phyloP scores from a whole-genome alignment of 2,329 filamentous ascomycete genomes.

The Neocatenulostroma microsporum region DNA sequence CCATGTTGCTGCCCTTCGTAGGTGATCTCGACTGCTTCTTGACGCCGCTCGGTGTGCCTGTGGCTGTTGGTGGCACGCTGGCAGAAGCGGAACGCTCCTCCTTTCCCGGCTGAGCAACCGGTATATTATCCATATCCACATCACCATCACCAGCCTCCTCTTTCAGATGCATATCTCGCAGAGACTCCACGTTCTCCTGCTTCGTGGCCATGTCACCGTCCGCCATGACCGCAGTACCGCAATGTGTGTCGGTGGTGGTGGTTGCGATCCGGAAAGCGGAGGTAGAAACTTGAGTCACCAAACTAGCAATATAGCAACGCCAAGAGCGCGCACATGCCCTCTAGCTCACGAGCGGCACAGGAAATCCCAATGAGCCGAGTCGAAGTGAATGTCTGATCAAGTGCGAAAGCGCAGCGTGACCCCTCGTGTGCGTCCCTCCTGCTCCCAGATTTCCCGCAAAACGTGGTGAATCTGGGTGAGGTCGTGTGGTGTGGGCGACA shows the following conservation, averaged over 20 bases:
- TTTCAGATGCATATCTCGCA: conserved; percentile 40
- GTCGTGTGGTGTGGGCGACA: no score
- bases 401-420: no score
- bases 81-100: conserved; percentile 17
- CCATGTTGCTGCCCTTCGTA: conserved; percentile 19
- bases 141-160: conserved; percentile 27
- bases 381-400: no score
- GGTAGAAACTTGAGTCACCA: conserved; percentile 11
- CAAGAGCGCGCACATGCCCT: conserved; percentile 12
- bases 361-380: no score
- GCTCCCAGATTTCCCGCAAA: no score
- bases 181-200: conserved; percentile 33
- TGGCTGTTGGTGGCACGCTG: conserved; percentile 11
- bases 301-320: neutral
- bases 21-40: conserved; percentile 22
- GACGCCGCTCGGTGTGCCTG: conserved; percentile 13
- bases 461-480: no score
- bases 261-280: conserved; percentile 11
- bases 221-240: conserved; percentile 36
- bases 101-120: conserved; percentile 15
- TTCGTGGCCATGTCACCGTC: conserved; percentile 30
- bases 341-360: conserved; percentile 1
- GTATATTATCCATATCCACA: conserved; percentile 23
- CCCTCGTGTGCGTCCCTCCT: no score
- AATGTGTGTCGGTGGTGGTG: conserved; percentile 8